Conservation (phyloP, 2,329 filamentous ascomycete species). For the Apiospora hydei region DNA sequence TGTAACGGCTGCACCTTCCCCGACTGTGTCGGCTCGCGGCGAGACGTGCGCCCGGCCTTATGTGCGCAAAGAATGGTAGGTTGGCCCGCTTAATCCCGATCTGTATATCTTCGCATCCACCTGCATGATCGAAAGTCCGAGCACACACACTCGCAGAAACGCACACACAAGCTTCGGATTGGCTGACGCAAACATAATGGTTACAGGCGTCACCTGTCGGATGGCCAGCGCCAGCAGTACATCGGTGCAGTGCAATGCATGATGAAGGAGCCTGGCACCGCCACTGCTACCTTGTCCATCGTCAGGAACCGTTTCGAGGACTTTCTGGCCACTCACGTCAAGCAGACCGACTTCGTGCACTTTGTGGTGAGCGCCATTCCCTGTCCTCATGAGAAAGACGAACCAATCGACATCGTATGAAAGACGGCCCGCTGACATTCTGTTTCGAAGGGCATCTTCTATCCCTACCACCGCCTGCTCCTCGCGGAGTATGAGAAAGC, state of each 20-base stretch:
- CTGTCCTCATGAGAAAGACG: not conserved
- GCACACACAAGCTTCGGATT: not conserved
- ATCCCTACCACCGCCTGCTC: slow-evolving; percentile 26
- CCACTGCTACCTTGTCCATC: slow-evolving; percentile 25
- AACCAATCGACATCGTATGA: not conserved
- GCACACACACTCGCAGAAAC: not conserved
- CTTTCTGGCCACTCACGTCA: slow-evolving; percentile 38
- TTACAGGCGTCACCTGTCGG: slow-evolving; percentile 23
- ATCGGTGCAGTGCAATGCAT: slow-evolving; percentile 28
- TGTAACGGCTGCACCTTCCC: not conserved
- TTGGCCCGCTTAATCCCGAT: not conserved
- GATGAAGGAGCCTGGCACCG: slow-evolving; percentile 18
- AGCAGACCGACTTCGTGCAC: slow-evolving; percentile 34
- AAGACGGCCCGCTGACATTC: slow-evolving; percentile 12
- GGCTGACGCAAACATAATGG: not conserved
- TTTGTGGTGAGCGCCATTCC: slow-evolving; percentile 28
- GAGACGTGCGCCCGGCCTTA: slow-evolving; percentile 1
- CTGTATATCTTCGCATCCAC: not conserved
- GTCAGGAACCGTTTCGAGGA: slow-evolving; percentile 37
- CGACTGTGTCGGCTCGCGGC: too few species aligned
- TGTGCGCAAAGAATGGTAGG: slow-evolving; percentile 20
- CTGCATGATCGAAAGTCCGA: not conserved
- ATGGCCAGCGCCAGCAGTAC: slow-evolving; percentile 25
- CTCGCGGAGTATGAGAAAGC: slow-evolving; percentile 36
- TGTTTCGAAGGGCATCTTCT: slow-evolving; percentile 22